phyloP scores from a whole-genome alignment of 257 asterid genomes.

The Ilex asprella region DNA sequence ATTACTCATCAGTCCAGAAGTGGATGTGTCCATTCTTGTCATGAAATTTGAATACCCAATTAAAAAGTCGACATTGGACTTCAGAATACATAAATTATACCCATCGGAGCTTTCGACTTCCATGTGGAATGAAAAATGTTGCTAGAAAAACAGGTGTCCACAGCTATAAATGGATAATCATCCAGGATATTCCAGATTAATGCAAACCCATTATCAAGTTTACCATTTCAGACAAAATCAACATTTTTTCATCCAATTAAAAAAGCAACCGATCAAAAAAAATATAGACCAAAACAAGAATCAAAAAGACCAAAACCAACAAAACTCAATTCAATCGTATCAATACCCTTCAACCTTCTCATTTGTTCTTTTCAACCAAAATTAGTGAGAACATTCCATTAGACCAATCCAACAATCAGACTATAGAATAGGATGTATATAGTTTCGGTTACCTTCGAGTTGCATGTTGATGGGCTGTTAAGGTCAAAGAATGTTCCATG shows the following conservation, averaged over 20 bases:
- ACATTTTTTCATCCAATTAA: conserved; percentile 17
- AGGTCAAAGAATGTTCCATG: no score
- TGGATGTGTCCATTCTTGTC: conserved; percentile 30
- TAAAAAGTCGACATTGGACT: conserved; percentile 32
- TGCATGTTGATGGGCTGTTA: no score
- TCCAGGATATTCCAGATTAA: conserved; percentile 27
- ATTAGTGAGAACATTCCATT: no score
- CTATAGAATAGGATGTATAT: no score
- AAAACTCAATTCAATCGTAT: no score
- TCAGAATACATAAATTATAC: conserved; percentile 14
- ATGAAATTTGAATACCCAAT: conserved; percentile 27
- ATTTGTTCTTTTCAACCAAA: no score
- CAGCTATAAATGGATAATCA: conserved; percentile 28
- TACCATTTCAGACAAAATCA: conserved; percentile 22
- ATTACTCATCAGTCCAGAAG: conserved; percentile 30
- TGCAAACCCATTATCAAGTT: conserved; percentile 29
- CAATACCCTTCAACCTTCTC: no score
- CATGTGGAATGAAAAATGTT: conserved; percentile 24
- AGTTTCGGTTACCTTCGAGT: no score
- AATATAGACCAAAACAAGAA: no score
- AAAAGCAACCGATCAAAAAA: neutral
- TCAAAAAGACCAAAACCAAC: no score
- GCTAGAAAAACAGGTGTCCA: conserved; percentile 33
- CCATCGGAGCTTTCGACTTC: conserved; percentile 14
- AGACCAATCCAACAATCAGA: no score